phyloP scores from a whole-genome alignment of 345 rosid genomes.

The Hibiscus syriacus region DNA sequence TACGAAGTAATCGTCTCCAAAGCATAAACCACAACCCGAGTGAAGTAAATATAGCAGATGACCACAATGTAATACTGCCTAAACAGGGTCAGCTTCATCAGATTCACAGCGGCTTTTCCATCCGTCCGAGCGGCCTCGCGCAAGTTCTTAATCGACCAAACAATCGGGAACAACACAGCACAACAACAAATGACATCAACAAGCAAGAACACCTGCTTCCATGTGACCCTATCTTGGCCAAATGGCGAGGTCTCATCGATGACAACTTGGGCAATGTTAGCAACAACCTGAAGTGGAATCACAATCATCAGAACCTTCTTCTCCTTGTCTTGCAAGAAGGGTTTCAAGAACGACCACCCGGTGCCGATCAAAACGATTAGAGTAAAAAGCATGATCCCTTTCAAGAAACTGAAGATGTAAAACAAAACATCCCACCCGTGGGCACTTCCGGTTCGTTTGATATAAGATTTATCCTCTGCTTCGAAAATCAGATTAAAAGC shows the following conservation, averaged over 20 bases:
- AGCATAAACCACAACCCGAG: constrained; percentile 80
- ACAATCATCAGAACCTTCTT: constrained; percentile 94
- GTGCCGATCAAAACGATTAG: constrained; percentile 90
- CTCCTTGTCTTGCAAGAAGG: constrained; percentile 91
- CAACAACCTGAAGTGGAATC: constrained; percentile 88
- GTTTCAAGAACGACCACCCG: constrained; percentile 96
- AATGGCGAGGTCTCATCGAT: constrained; percentile 79
- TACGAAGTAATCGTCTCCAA: constrained; percentile 88
- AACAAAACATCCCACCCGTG: constrained; percentile 96
- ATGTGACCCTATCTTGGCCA: constrained; percentile 67
- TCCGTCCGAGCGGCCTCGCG: constrained; percentile 89
- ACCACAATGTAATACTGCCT: constrained; percentile 95
- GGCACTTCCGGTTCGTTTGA: constrained; percentile 80
- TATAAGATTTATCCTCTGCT: constrained; percentile 82
- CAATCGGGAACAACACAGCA: constrained; percentile 88
- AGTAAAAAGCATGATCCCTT: constrained; percentile 81
- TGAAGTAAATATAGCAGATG: constrained; percentile 89
- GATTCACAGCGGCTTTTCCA: constrained; percentile 89
- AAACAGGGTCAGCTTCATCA: constrained; percentile 82
- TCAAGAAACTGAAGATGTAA: constrained; percentile 83
- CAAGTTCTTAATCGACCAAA: constrained; percentile 93
- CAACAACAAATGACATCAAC: constrained; percentile 94
- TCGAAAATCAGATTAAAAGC: constrained; percentile 66
- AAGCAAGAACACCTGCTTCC: constrained; percentile 83
- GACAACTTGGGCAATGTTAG: constrained; percentile 90